Evolutionary conservation across 768 basidiomycete genomes (phyloP), one percentile per base, ranked within the genome.

Genomic region (Serpula lacrymans): DNA sequence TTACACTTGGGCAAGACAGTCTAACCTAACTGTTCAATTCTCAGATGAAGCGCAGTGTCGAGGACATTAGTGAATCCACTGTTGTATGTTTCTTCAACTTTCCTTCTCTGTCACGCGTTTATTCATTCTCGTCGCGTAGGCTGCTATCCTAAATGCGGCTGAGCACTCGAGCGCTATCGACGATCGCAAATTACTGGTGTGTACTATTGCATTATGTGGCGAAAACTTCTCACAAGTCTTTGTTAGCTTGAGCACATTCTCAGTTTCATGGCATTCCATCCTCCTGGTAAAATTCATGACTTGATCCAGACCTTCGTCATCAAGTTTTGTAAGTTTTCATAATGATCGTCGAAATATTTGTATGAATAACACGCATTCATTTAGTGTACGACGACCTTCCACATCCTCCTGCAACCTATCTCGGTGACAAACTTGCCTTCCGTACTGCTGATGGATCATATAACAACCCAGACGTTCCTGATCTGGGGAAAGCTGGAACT

Each of bases 301-400:
- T 52, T 61, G 29, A 46, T 68, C 1, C 58, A 72, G 39, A 52
- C 48, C n/a, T 56, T 43, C 11, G 51, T 65, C 32, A 60, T 88
- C 30, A 64, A 80, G 51, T 65, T 78, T 23, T 53, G 88, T 88
- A 43, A 46, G 84, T 68, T 6, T 20, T n/a, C n/a, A n/a, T n/a
- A n/a, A n/a, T n/a, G n/a, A 14, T 13, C 4, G 10, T 13, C n/a
- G n/a, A n/a, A n/a, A n/a, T n/a, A n/a, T n/a, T n/a, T n/a, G n/a
- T n/a, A n/a, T n/a, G n/a, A n/a, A n/a, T n/a, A n/a, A n/a, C n/a
- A n/a, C n/a, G n/a, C 13, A 14, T 21, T 24, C 35, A 39, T 14
- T 17, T 48, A 89, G 87, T 88, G 42, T 91, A 89, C 59, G 78
- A 84, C 47, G 91, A 93, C 58, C 74, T 95, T 12, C 61, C 78